Evolutionary conservation across 73 alveolate genomes (phyloP).

Genomic region (Stentor coeruleus): DNA sequence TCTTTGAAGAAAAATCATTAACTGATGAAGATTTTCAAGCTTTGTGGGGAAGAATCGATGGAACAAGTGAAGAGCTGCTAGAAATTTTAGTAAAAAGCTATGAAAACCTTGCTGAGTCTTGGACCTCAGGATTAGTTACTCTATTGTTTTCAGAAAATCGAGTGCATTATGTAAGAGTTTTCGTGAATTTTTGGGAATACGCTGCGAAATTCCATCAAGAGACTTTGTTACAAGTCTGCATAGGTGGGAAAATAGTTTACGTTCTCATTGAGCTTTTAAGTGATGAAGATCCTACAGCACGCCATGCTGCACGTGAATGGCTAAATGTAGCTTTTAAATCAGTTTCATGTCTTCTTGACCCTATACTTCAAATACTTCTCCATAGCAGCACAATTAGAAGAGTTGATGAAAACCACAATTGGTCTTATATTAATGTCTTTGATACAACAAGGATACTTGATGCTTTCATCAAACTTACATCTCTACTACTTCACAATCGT

Average conservation of each 20-base stretch:
- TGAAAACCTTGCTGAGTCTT: not conserved
- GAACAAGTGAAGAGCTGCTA: not conserved
- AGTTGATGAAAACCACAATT: not conserved
- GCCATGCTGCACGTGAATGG: constrained; percentile 10
- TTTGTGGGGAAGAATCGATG: not conserved
- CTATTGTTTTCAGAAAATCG: not conserved
- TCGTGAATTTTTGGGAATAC: not conserved
- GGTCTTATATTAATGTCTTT: not conserved
- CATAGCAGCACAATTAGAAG: not conserved
- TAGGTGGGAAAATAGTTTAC: not conserved
- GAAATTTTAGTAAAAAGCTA: too few relatives aligned
- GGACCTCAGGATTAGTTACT: not conserved
- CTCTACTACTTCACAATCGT: not conserved
- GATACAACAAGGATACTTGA: not conserved
- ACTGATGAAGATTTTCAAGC: not conserved
- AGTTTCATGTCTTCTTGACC: not conserved
- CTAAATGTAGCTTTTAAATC: not conserved
- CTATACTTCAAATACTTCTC: not conserved
- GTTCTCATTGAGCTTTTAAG: not conserved
- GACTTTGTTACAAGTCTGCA: not conserved
- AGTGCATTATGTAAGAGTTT: not conserved
- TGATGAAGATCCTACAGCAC: constrained; percentile 12
- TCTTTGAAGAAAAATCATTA: not conserved
- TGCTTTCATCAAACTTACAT: not conserved
- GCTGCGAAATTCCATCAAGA: not conserved